Conservation (phyloP, 371 early-diverging fungal genomes). For the Saksenaea vasiformis region DNA sequence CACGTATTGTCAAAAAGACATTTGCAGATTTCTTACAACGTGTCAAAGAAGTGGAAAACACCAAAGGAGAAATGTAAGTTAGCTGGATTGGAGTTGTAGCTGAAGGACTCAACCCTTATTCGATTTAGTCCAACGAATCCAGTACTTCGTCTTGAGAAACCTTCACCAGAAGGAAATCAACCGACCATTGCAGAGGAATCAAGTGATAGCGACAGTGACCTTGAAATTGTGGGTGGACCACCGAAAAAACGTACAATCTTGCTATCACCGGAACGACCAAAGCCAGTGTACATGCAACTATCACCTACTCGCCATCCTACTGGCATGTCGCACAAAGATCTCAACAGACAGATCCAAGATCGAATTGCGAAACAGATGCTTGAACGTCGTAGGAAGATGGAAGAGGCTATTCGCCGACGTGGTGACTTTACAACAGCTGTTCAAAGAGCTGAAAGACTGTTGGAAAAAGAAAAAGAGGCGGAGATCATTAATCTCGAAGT, state of each 20-base stretch:
- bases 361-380: constrained; percentile 34
- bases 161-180: background rate
- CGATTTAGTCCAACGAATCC: constrained; percentile 8
- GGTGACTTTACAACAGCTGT: constrained; percentile 37
- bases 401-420: constrained; percentile 31
- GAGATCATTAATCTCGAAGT: constrained; percentile 26
- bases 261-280: constrained; percentile 13
- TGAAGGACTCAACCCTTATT: no score
- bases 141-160: background rate
- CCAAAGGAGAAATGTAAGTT: background rate
- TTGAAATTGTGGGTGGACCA: constrained; percentile 21
- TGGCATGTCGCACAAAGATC: constrained; percentile 21
- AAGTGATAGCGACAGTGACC: constrained; percentile 18
- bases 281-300: background rate
- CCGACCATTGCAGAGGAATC: background rate
- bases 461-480: constrained; percentile 41
- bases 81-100: no score
- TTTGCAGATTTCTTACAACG: constrained; percentile 9
- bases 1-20: constrained; percentile 14
- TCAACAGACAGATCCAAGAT: constrained; percentile 28
- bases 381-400: constrained; percentile 32
- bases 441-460: constrained; percentile 32
- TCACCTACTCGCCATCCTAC: constrained; percentile 1
- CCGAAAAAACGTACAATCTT: background rate
- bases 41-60: constrained; percentile 12